Base-by-base conservation (phyloP, 768 basidiomycete species). In the Kwoniella pini region DNA sequence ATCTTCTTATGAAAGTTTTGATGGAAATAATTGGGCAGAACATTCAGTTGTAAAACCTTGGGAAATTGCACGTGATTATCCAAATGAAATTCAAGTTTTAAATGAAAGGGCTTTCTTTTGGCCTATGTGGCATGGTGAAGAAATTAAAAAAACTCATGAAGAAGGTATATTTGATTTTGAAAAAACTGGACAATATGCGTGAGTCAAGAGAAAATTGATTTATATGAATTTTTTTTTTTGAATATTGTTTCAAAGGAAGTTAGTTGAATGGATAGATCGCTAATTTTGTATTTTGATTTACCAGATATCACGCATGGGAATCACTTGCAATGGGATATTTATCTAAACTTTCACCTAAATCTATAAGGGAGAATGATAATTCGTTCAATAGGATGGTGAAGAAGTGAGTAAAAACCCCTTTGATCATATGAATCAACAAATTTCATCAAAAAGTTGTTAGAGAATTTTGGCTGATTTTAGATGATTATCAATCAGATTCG, bases 301-400 rank as follows among this genome's bases (percentile, higher is more conserved):
- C 12, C 48, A 79, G 79, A 27, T 80, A 80, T 63, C 79, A 80
- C 57, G 72, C 79, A 2, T 80, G 79, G 79, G 79, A 80, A 65
- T 72, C 67, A 6, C 57, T 80, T 28, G 79, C 79, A 17, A 79
- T 77, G 76, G 63, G 61, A 30, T 80, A 77, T 60, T 65, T 80
- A 7, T 31, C 51, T 1, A 69, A 68, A 6, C 62, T 80, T 17
- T 69, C 68, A 13, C 79, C 79, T 0, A 51, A 64, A 22, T 59
- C 56, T 4, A 72, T 79, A 28, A 49, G 71, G 33, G 63, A 68
- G 40, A 68, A 61, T 19, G 57, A 73, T 44, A 76, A 69, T 33
- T 74, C 70, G 24, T 80, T 80, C 50, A 68, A 75, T 38, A 40
- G 64, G 51, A 66, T 80, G 63, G 70, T 77, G n/a, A 58, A 71